Evolutionary conservation across 2,329 filamentous ascomycete species (phyloP), one percentile per base, ranked within the genome.

Genomic region (Harringtonia lauricola): DNA sequence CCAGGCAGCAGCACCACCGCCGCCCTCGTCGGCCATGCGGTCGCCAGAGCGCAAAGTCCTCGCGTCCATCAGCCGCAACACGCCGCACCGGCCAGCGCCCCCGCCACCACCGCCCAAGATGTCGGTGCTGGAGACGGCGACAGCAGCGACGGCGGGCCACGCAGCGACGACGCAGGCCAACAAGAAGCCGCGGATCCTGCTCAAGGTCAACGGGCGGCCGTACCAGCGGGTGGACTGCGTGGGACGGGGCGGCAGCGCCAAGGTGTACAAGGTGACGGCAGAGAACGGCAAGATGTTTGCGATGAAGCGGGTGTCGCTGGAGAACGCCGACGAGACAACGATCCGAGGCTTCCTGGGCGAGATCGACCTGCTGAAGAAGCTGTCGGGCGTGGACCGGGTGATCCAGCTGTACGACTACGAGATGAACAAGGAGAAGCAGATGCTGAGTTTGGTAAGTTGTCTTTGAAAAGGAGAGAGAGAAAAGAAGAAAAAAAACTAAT

Each of bases 261-360:
- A 94, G 57, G 92, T 98, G 2, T 98, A 95, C 62, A 82, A 88
- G 37, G 92, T 98, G 29, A 94, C 94, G 70, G 90, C 92, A 0
- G 92, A 98, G 61, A 96, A 95, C 57, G 89, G 87, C 56, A 94
- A 89, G 60, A 86, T 95, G 63, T 89, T 95, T 62, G 92, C 92
- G 1, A 65, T 98, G 52, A 98, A 98, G 65, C 76, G 87, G 39
- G 92, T 98, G 21, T 86, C 90, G 42, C 71, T 96, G 8, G 88
- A 94, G 57, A 84, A 90, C 54, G 85, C 87, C 24, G 90, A 98
- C 57, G 86, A 92, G 52, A 69, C 72, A 21, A 86, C 86, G 1
- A 78, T 98, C 42, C 75, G 77, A 46, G 90, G 90, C 1, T 96
- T 86, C 67, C 92, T 94, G 60, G 90, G 90, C 43, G 92, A 98